These are phyloP conservation scores for Pseudevernia furfuracea DNA, from an alignment of 495 filamentous ascomycete species.

Conservation along the genomic window DNA sequence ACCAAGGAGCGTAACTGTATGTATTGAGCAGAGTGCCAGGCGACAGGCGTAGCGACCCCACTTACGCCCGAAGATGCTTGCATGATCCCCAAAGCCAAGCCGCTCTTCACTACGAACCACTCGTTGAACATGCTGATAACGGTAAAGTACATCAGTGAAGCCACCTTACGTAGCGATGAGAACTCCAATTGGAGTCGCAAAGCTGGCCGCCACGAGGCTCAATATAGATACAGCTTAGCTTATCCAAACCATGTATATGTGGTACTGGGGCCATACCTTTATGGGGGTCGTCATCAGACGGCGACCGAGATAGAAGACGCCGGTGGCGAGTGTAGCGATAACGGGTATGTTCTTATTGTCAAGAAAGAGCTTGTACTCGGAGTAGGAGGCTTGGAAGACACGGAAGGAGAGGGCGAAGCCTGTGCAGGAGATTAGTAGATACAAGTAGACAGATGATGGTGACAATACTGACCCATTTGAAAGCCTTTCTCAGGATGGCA, in stretches of 20 bases:
- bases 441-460: background rate
- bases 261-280: slow-evolving; percentile 26
- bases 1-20: slow-evolving; percentile 32
- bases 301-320: slow-evolving; percentile 30
- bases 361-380: slow-evolving; percentile 27
- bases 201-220: slow-evolving; percentile 34
- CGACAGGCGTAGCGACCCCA: slow-evolving; percentile 32
- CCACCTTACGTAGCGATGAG: slow-evolving; percentile 47
- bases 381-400: slow-evolving; percentile 36
- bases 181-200: slow-evolving; percentile 37
- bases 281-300: slow-evolving; percentile 28
- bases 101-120: slow-evolving; percentile 47
- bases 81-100: slow-evolving; percentile 49
- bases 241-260: slow-evolving; percentile 29
- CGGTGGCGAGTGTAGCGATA: slow-evolving; percentile 31
- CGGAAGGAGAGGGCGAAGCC: slow-evolving; percentile 35
- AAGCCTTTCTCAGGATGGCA: slow-evolving; percentile 6
- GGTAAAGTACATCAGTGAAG: slow-evolving; percentile 45
- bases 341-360: slow-evolving; percentile 28
- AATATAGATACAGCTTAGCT: slow-evolving; percentile 21
- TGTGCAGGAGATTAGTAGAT: slow-evolving; percentile 3
- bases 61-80: slow-evolving; percentile 39
- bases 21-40: slow-evolving; percentile 27
- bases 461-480: background rate
- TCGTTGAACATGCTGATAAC: slow-evolving; percentile 47